These are phyloP conservation scores for Coemansia biformis DNA, from an alignment of 192 early-diverging fungal species.

Conservation along the genomic window DNA sequence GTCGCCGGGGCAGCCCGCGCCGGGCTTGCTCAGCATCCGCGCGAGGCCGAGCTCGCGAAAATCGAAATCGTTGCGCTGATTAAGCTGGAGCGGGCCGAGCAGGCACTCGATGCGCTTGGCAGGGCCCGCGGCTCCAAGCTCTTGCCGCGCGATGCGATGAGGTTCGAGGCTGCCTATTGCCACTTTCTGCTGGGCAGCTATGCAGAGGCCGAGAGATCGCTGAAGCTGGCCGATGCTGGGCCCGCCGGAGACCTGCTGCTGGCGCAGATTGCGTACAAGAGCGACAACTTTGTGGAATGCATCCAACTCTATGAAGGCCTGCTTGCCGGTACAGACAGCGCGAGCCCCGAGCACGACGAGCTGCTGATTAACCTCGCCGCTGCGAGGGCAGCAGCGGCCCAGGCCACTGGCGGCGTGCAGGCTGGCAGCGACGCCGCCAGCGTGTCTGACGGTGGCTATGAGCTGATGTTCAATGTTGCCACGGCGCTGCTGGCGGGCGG, in stretches of 20 bases:
- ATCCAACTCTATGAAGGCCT: slow-evolving; percentile 24
- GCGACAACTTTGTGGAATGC: slow-evolving; percentile 30
- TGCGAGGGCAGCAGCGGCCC: slow-evolving; percentile 35
- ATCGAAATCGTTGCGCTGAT: slow-evolving; percentile 40
- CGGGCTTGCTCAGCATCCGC: slow-evolving; percentile 19
- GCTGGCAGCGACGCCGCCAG: background rate
- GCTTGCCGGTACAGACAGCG: slow-evolving; percentile 8
- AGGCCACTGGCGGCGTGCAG: slow-evolving; percentile 1
- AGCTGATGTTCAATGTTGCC: slow-evolving; percentile 37
- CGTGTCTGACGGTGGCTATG: slow-evolving; percentile 11
- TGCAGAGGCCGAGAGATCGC: slow-evolving; percentile 11
- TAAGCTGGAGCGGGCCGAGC: slow-evolving; percentile 27
- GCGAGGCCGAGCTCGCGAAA: slow-evolving; percentile 35
- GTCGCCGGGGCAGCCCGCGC: slow-evolving; percentile 19
- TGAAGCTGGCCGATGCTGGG: slow-evolving; percentile 14
- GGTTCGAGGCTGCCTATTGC: slow-evolving; percentile 42
- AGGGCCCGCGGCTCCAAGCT: slow-evolving; percentile 18
- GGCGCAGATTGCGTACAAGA: slow-evolving; percentile 49
- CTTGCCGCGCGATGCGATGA: slow-evolving; percentile 10
- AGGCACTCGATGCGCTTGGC: slow-evolving; percentile 24
- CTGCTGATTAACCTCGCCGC: slow-evolving; percentile 35
- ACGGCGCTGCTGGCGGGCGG: slow-evolving; percentile 30
- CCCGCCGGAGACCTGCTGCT: slow-evolving; percentile 11
- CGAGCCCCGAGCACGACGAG: slow-evolving; percentile 19
- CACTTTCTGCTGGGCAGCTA: slow-evolving; percentile 31